Conservation (phyloP, 2,329 filamentous ascomycete species). For the Nectriaceae sp. region DNA sequence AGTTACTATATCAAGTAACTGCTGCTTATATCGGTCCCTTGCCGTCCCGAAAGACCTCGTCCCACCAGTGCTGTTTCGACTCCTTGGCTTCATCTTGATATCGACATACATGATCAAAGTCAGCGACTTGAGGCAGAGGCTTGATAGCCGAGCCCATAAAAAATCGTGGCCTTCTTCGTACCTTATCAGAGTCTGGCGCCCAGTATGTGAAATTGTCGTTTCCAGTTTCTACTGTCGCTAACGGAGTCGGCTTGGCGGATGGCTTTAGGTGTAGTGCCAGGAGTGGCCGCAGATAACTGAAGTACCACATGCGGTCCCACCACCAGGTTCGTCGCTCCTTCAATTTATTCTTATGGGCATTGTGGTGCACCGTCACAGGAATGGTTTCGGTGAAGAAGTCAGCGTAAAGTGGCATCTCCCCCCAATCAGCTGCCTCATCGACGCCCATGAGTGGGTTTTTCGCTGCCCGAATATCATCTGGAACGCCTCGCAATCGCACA, state of each 20-base stretch:
- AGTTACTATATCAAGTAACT: too few relatives aligned
- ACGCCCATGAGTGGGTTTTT: constrained; percentile 10
- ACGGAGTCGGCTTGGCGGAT: background rate
- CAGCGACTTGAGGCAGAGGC: background rate
- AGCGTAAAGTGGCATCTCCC: constrained; percentile 20
- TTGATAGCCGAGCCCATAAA: background rate
- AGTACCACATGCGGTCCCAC: constrained; percentile 29
- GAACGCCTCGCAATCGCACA: background rate
- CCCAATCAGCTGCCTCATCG: constrained; percentile 4
- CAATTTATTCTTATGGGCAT: constrained; percentile 14
- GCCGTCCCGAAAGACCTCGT: background rate
- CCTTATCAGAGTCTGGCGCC: background rate
- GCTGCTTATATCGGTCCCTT: background rate
- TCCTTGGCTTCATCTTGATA: background rate
- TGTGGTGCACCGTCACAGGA: constrained; percentile 24
- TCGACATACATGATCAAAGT: background rate
- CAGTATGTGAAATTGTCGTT: constrained; percentile 4
- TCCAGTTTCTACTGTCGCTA: constrained; percentile 2
- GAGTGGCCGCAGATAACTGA: constrained; percentile 15
- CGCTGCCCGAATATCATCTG: background rate
- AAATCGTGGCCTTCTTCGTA: background rate
- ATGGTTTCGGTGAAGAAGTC: constrained; percentile 25
- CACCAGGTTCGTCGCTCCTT: constrained; percentile 22
- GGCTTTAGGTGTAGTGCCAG: background rate
- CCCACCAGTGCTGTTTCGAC: background rate